phyloP scores from a whole-genome alignment of 2,329 filamentous ascomycete genomes.

The Colletotrichum acutatum region DNA sequence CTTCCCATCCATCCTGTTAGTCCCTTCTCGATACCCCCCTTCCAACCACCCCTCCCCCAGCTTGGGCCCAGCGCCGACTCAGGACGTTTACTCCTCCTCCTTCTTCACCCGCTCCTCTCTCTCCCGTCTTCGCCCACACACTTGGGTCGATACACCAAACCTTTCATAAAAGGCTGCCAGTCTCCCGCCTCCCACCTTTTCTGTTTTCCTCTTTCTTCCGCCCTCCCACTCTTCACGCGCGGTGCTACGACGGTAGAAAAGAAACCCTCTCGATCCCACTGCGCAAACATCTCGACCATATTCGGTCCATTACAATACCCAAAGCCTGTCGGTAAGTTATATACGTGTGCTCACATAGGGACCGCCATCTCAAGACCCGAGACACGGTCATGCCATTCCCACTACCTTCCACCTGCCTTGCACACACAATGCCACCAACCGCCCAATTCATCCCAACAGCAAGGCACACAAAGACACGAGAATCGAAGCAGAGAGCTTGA shows the following conservation, averaged over 20 bases:
- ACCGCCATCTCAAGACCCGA: constrained; percentile 10
- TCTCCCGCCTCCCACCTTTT: constrained; percentile 29
- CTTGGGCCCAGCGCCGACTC: constrained; percentile 32
- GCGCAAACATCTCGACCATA: constrained; percentile 24
- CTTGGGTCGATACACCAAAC: constrained; percentile 14
- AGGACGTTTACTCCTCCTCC: constrained; percentile 27
- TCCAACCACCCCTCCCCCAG: constrained; percentile 23
- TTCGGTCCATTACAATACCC: constrained; percentile 18
- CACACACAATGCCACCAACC: neutral
- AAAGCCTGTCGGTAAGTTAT: constrained; percentile 30
- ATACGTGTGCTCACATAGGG: constrained; percentile 3
- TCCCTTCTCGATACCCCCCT: neutral
- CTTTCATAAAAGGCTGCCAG: constrained; percentile 34
- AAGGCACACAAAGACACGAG: neutral
- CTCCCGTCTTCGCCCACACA: constrained; percentile 15
- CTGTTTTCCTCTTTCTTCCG: constrained; percentile 18
- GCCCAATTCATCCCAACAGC: neutral
- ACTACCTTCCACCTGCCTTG: neutral
- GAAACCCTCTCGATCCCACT: constrained; percentile 36
- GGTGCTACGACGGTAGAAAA: constrained; percentile 35
- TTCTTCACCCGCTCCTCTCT: constrained; percentile 16
- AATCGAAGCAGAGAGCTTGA: neutral
- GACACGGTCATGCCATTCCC: constrained; percentile 5
- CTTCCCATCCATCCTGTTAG: neutral
- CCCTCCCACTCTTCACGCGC: constrained; percentile 33